Evolutionary conservation across 495 filamentous ascomycete species (phyloP), one percentile per base, ranked within the genome.

Genomic region (Cenococcum geophilum): DNA sequence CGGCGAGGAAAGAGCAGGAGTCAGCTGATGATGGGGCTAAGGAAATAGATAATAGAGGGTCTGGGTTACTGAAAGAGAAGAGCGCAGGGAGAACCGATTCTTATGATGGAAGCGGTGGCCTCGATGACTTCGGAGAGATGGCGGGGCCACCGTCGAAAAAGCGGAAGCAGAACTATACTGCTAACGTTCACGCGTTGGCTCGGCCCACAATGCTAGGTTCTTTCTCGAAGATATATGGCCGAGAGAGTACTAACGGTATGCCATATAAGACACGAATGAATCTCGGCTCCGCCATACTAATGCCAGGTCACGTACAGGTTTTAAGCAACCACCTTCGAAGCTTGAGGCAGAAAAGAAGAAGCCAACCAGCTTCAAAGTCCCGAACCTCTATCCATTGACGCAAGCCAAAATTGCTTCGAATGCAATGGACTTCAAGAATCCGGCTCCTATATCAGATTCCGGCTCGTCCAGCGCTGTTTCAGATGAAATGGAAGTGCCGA

Each of bases 71-170:
- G 16, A 52, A 18, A 9, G 49, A 20, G 20, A 52, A 52, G 49
- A 52, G 11, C 5, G 14, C 49, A 10, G 49, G 18, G 8, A 20
- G 21, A 8, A 22, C 0, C 16, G 5, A 52, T 23, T 32, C 49
- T 8, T 8, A 52, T 6, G 45, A 52, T 6, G 45, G 22, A 18
- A 25, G 25, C 25, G 20, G 23, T 10, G 12, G 1, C 8, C 20
- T 52, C 14, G 49, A 52, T 16, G 49, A 52, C 6, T 52, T 52
- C 25, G 49, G 49, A 23, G 49, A 52, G 20, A 52, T 52, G 49
- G 16, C 14, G 1, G 25, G 20, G 5, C 20, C 14, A 16, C 21
- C 21, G 22, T 16, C 49, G 0, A 52, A 25, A 52, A 52, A 52
- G 49, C 6, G 21, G 49, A 32, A 14, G 16, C 21, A 8, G 22